Conservation (phyloP, 768 basidiomycete genomes). For the Xerocomellus chrysenteron region DNA sequence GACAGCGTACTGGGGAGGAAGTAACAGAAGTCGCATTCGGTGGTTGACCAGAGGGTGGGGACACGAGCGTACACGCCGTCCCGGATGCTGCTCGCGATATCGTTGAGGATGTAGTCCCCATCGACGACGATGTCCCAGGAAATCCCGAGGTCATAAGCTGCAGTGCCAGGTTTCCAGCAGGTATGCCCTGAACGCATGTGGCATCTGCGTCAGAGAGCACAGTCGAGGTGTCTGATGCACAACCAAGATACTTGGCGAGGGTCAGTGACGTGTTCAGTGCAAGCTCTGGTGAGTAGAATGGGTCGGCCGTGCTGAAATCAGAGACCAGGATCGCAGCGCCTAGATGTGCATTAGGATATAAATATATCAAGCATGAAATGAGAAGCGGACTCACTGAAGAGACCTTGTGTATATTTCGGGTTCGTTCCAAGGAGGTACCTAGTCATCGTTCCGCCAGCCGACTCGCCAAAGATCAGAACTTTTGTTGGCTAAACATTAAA, state of each 20-base stretch:
- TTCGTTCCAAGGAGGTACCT: slow-evolving; percentile 16
- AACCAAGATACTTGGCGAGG: slow-evolving; percentile 17
- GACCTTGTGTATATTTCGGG: slow-evolving; percentile 16
- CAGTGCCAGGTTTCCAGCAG: slow-evolving; percentile 8
- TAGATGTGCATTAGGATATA: background rate
- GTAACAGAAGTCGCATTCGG: slow-evolving; percentile 18
- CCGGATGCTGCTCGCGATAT: slow-evolving; percentile 14
- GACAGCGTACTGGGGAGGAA: slow-evolving; percentile 18
- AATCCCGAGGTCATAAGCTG: slow-evolving; percentile 6
- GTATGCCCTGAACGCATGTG: slow-evolving; percentile 5
- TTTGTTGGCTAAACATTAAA: slow-evolving; percentile 6
- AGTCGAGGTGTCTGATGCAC: slow-evolving; percentile 14
- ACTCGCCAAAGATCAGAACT: slow-evolving; percentile 22
- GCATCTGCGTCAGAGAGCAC: background rate
- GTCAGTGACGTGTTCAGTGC: slow-evolving; percentile 12
- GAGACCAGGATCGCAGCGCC: slow-evolving; percentile 16
- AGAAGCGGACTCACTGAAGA: slow-evolving; percentile 14
- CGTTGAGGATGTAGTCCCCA: slow-evolving; percentile 17
- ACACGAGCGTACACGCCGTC: slow-evolving; percentile 14
- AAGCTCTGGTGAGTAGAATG: slow-evolving; percentile 15
- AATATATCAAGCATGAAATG: background rate
- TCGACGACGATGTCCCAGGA: slow-evolving; percentile 15
- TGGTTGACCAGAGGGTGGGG: slow-evolving; percentile 17
- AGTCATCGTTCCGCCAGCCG: slow-evolving; percentile 19
- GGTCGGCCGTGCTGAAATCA: slow-evolving; percentile 12